A percentile compares a stretch with the other conserved stretches of the same genome.
Conservation (phyloP, 768 basidiomycete genomes). For the Collybia nuda region DNA sequence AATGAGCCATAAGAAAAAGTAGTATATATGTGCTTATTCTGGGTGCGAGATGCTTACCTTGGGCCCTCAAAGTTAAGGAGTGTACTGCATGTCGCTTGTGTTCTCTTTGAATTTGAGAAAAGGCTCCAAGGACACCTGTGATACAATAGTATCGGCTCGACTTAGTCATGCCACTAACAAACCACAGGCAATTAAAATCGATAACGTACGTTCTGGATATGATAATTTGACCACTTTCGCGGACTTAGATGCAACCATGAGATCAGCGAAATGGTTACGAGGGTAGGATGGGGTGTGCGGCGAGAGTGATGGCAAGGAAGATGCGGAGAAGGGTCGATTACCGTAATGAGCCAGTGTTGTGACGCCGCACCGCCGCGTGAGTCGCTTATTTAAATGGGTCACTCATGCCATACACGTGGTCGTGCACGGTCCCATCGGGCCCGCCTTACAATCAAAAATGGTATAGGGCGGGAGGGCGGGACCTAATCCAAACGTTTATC, state of each 20-base stretch:
- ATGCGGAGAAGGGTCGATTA: no score
- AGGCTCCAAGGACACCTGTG: conserved; percentile 47
- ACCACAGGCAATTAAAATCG: not conserved
- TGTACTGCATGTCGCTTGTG: conserved; percentile 45
- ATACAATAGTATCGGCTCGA: conserved; percentile 1
- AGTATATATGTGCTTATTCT: not conserved
- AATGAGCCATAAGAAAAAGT: not conserved
- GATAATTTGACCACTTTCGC: conserved; percentile 30
- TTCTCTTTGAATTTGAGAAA: conserved; percentile 41
- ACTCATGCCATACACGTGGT: no score
- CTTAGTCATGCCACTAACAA: not conserved
- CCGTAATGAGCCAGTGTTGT: no score
- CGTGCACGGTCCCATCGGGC: no score
- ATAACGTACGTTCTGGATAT: conserved; percentile 40
- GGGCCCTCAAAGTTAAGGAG: conserved; percentile 43
- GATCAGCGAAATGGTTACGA: no score
- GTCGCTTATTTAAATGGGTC: no score
- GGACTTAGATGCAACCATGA: conserved; percentile 29
- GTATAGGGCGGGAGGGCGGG: no score
- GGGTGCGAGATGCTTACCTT: conserved; percentile 27
- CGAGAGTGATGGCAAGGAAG: no score
- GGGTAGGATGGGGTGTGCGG: no score
- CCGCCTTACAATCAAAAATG: no score
- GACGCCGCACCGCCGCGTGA: no score
- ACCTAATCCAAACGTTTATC: no score